A percentile compares a stretch with the other conserved stretches of the same genome.
Conservation (phyloP, 805 yeast species). For the Monosporozyma siamensis region DNA sequence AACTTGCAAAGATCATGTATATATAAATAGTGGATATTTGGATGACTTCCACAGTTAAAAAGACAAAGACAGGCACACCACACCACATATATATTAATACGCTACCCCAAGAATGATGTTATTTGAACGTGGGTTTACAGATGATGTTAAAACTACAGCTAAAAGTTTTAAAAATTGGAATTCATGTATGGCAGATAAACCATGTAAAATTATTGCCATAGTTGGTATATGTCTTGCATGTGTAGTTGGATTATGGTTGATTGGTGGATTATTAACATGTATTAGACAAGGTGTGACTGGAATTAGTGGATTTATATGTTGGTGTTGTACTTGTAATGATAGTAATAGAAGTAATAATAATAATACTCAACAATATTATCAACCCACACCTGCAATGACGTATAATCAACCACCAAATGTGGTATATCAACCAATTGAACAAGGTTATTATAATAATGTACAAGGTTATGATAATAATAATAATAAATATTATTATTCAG, state of each 20-base stretch:
- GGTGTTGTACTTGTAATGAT: conserved; percentile 28
- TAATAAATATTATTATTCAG: too few relatives aligned
- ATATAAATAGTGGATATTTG: too few relatives aligned
- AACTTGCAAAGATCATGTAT: too few relatives aligned
- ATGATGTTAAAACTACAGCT: conserved; percentile 28
- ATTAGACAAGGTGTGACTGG: conserved; percentile 48
- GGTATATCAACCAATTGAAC: conserved; percentile 26
- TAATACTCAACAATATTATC: not conserved
- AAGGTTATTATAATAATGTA: conserved; percentile 2
- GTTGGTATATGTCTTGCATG: conserved; percentile 57
- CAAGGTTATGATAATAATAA: conserved; percentile 1
- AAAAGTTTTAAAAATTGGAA: conserved; percentile 57
- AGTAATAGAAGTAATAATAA: too few relatives aligned
- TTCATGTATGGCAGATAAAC: conserved; percentile 67
- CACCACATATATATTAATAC: too few relatives aligned
- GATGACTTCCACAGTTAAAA: too few relatives aligned
- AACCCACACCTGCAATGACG: conserved; percentile 1
- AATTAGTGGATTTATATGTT: conserved; percentile 42
- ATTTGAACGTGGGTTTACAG: conserved; percentile 12
- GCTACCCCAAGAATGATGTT: too few relatives aligned
- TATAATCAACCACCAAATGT: conserved; percentile 21
- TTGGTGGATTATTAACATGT: conserved; percentile 47
- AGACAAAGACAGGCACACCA: too few relatives aligned
- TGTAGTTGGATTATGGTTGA: conserved; percentile 45
- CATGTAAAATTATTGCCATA: conserved; percentile 70